These are phyloP conservation scores for Yamadazyma buinensis DNA, from an alignment of 1,139 yeast species.

Conservation along the genomic window DNA sequence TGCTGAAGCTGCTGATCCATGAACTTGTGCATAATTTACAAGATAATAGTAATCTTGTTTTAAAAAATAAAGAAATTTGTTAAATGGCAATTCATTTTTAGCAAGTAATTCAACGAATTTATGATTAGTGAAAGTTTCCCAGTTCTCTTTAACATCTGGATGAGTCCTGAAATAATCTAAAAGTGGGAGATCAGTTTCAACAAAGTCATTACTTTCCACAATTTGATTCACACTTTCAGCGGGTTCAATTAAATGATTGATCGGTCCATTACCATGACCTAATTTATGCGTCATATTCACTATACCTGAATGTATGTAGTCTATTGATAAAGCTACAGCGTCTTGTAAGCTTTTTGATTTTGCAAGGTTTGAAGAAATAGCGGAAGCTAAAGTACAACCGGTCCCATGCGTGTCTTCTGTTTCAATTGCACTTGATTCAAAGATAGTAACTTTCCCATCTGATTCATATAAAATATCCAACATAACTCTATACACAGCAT, in stretches of 20 bases:
- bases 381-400: conserved; percentile 83
- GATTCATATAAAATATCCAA: conserved; percentile 63
- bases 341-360: conserved; percentile 39
- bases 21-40: conserved; percentile 65
- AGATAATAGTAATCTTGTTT: conserved; percentile 73
- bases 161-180: conserved; percentile 52
- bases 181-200: conserved; percentile 1
- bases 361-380: conserved; percentile 76
- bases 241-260: conserved; percentile 49
- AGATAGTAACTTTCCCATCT: conserved; percentile 34
- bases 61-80: conserved; percentile 54
- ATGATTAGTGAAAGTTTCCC: conserved; percentile 62
- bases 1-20: conserved; percentile 60
- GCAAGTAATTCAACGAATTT: conserved; percentile 57
- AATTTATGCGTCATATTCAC: conserved; percentile 27
- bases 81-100: conserved; percentile 44
- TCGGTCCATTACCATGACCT: conserved; percentile 71
- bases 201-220: background rate
- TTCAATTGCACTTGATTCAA: conserved; percentile 46
- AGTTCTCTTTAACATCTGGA: conserved; percentile 49
- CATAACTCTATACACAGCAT: conserved; percentile 24
- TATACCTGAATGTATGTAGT: conserved; percentile 68
- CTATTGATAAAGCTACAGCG: conserved; percentile 55
- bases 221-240: conserved; percentile 8
- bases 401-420: conserved; percentile 79